Base-by-base conservation (phyloP, 2,329 filamentous ascomycete genomes). In the Knufia petricola region DNA sequence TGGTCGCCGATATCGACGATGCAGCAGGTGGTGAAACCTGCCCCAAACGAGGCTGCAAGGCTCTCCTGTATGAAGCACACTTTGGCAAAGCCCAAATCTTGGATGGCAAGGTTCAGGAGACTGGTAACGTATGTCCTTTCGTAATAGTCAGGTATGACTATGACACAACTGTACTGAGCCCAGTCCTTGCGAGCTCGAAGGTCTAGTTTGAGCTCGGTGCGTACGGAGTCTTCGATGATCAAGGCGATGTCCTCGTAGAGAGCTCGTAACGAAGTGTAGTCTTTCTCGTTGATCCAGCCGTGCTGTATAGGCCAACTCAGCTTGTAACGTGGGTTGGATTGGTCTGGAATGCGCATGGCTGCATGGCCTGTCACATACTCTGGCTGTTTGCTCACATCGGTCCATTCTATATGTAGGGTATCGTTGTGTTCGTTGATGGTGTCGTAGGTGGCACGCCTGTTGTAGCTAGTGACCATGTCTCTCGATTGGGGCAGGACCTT, bases 401-500 rank as follows among this genome's bases (percentile, higher is more conserved):
- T 98, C 89, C 92, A 98, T 55, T 96, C 89, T 44, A 96, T 84
- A 56, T 92, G 84, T 58, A 94, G 74, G 0, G 89, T 86, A 60
- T 98, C 92, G 63, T 96, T 98, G 68, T 96, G 92, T 61, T 92
- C 85, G 3, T 85, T 83, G 52, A 98, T 96, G 42, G 84, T 78
- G 58, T 96, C 92, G 4, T 87, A 83, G 28, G 85, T 81, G 1
- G 82, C 85, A 41, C 87, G 79, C 46, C 85, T 80, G 66, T 98
- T 98, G 74, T 86, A 96, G 62, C 95, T 96, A 55, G 89, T 81
- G 1, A 95, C 90, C 50, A 95, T 74, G 62, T 98, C 92, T 65
- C 95, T 94, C 0, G 89, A 95, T 63, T 96, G 96, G n/a, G 92
- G 92, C 43, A 96, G 70, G 13, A 95, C 89, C 64, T 94, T 85